Evolutionary conservation across 1,284 basidiomycete species (phyloP).

Genomic region (Apiotrichum veenhuisii): DNA sequence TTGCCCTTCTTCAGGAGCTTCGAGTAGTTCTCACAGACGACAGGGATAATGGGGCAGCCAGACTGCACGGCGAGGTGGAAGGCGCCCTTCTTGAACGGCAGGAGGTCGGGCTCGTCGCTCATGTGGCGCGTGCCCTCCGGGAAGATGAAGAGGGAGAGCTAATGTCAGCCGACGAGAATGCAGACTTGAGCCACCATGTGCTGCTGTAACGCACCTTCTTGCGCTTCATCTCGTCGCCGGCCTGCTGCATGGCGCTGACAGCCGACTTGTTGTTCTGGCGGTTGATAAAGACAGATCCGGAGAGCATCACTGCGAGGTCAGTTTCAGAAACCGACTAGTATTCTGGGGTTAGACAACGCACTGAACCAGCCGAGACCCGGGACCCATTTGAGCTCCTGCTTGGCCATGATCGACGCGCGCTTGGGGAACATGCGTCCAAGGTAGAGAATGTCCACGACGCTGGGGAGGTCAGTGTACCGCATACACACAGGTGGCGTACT

Average conservation of each 20-base stretch:
- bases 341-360: slow-evolving; percentile 21
- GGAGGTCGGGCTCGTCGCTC: slow-evolving; percentile 61
- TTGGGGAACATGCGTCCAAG: slow-evolving; percentile 85
- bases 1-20: slow-evolving; percentile 69
- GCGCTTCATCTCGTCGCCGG: slow-evolving; percentile 76
- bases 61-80: slow-evolving; percentile 90
- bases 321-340: background rate
- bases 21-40: slow-evolving; percentile 94
- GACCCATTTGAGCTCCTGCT: slow-evolving; percentile 79
- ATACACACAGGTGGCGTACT: slow-evolving; percentile 28
- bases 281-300: slow-evolving; percentile 90
- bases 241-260: slow-evolving; percentile 71
- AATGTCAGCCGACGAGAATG: slow-evolving; percentile 2
- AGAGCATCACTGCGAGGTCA: slow-evolving; percentile 62
- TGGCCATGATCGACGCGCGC: slow-evolving; percentile 85
- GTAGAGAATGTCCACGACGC: slow-evolving; percentile 80
- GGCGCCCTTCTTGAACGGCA: slow-evolving; percentile 96
- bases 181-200: too few species aligned
- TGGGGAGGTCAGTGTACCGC: slow-evolving; percentile 18
- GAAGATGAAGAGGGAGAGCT: slow-evolving; percentile 83
- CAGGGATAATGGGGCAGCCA: slow-evolving; percentile 76
- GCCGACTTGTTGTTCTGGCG: slow-evolving; percentile 74
- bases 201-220: slow-evolving; percentile 51
- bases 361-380: slow-evolving; percentile 87
- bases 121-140: slow-evolving; percentile 86